Evolutionary conservation across 768 basidiomycete species (phyloP).

Genomic region (Suillus paluster): DNA sequence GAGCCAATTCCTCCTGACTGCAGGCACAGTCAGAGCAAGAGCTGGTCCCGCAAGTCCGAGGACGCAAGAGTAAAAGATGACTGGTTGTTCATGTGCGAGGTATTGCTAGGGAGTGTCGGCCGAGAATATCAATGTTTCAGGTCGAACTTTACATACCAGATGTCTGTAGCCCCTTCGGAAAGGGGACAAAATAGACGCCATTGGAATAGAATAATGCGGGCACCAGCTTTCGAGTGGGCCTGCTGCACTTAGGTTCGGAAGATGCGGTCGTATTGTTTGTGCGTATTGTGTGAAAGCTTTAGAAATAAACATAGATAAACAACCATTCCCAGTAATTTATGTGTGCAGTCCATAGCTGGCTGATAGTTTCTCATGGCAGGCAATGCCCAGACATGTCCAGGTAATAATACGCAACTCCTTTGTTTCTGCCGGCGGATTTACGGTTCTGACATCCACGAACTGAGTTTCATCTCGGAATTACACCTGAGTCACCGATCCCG

Average conservation of each 20-base stretch:
- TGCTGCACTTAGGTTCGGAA: slow-evolving; percentile 5
- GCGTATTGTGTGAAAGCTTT: slow-evolving; percentile 4
- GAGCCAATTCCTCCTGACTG: slow-evolving; percentile 67
- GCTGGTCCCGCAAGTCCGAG: slow-evolving; percentile 79
- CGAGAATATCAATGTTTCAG: neutral
- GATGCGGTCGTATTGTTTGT: neutral
- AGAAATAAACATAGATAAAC: neutral
- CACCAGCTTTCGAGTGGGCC: neutral
- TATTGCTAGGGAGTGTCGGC: slow-evolving; percentile 64
- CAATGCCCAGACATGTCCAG: neutral
- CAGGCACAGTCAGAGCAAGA: slow-evolving; percentile 75
- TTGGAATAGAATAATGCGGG: slow-evolving; percentile 13
- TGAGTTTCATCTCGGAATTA: too few relatives aligned
- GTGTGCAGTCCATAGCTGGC: too few relatives aligned
- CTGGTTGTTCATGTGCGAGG: slow-evolving; percentile 87
- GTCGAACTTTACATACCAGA: slow-evolving; percentile 22
- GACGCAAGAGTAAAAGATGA: slow-evolving; percentile 85
- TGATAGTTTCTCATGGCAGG: neutral
- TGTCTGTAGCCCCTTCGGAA: slow-evolving; percentile 35
- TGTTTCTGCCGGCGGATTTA: too few relatives aligned
- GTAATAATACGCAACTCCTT: too few relatives aligned
- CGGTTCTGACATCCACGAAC: too few relatives aligned
- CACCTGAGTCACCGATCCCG: too few relatives aligned
- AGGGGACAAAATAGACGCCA: slow-evolving; percentile 35
- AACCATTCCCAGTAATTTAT: neutral